phyloP scores from a whole-genome alignment of 495 filamentous ascomycete species.

The Apiosordaria backusii region DNA sequence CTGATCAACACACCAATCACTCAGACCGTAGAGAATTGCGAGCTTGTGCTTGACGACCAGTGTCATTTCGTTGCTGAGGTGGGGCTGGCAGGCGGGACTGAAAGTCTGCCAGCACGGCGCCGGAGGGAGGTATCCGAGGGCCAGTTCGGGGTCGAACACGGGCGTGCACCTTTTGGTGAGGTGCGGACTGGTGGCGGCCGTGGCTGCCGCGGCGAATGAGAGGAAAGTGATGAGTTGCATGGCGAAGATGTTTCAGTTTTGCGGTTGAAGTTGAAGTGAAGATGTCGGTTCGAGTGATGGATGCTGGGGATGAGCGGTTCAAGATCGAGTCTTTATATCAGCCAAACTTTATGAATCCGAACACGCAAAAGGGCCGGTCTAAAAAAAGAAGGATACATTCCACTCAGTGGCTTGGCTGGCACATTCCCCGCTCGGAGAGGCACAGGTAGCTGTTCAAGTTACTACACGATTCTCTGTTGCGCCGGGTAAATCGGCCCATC shows the following conservation, averaged over 20 bases:
- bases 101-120: conserved; percentile 31
- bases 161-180: conserved; percentile 26
- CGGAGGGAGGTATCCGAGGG: conserved; percentile 25
- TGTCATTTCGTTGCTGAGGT: conserved; percentile 21
- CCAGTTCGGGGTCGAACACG: conserved; percentile 21
- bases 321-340: background rate
- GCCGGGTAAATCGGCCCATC: too few species aligned
- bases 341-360: too few species aligned
- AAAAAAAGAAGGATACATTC: background rate
- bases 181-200: background rate
- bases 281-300: background rate
- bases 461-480: too few species aligned
- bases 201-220: background rate
- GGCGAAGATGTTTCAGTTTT: background rate
- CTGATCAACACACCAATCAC: conserved; percentile 15
- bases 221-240: conserved; percentile 14
- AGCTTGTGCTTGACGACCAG: conserved; percentile 18
- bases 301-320: background rate
- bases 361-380: background rate
- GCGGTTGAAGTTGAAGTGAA: background rate
- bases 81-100: conserved; percentile 23
- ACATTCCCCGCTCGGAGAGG: background rate
- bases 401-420: background rate
- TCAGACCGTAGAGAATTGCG: conserved; percentile 22
- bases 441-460: too few species aligned